Base-by-base conservation (phyloP, 441 rosid species). In the Pelargonium fulgidum region DNA sequence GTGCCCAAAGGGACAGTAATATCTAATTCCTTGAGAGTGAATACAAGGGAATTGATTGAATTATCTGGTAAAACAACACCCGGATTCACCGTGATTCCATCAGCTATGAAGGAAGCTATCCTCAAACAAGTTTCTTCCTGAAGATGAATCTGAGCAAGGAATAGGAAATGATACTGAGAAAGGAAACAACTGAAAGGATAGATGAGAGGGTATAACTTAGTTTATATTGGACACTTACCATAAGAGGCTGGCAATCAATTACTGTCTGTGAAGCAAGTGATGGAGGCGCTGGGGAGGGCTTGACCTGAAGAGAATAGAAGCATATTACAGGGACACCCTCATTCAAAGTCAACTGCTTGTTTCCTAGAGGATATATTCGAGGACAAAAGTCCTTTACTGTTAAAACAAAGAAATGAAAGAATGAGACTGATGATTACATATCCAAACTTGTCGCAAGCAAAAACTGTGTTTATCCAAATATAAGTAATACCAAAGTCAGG, bases 71-170 rank as follows among this genome's bases (percentile, higher is more conserved):
- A 81, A 75, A 92, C 75, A 81, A 78, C 91, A 75, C 92, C 93
- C 12, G 91, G 92, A 76, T 85, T 87, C 66, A 92, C 89, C 74
- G 84, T 90, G 71, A 94, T 86, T 65, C 99, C 99, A 83, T 94
- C 98, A 59, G 95, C 99, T 76, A 94, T 73, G 82, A 94, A 94
- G 64, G 99, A 94, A 71, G 88, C 77, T 80, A 94, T 92, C 81
- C 98, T 89, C 79, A 94, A 82, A 83, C 96, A 90, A 58, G 97
- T 89, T 84, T 92, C 98, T 86, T 94, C 99, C 79, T 94, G 94
- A 74, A 94, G 96, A 80, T 87, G 87, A 74, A 94, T 81, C 99
- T 94, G 85, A 77, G 66, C 52, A 75, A 83, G 70, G 29, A 75
- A 72, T 16, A 39, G 48, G 20, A 12, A 66, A 65, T 22, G 50